A percentile compares a stretch with the other conserved stretches of the same genome.
Conservation (phyloP, 148 eudicot genomes). For the Cornus florida region DNA sequence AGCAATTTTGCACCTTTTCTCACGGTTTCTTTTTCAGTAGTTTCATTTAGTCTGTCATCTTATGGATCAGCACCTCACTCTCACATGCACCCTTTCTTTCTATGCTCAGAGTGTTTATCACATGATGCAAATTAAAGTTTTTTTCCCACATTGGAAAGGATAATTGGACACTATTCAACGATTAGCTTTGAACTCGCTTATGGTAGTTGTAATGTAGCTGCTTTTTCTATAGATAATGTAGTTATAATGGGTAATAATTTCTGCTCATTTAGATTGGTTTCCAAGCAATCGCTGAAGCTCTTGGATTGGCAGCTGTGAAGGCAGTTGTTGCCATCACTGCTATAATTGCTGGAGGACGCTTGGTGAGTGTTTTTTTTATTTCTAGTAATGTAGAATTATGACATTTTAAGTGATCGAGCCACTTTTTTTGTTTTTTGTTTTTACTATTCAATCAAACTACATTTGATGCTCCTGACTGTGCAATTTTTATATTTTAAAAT, state of each 20-base stretch:
- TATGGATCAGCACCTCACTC: neutral
- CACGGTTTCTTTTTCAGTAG: neutral
- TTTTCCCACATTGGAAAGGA: neutral
- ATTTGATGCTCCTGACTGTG: conserved; percentile 4
- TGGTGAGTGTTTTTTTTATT: conserved; percentile 49
- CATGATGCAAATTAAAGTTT: neutral
- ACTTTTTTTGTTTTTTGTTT: too few relatives aligned
- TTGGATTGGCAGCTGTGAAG: conserved; percentile 96
- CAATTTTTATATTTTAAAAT: neutral
- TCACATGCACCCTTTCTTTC: neutral
- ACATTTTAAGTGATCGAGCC: conserved; percentile 8
- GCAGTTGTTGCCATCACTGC: conserved; percentile 94
- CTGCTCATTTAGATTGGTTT: conserved; percentile 70
- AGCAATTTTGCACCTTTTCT: neutral
- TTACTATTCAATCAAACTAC: neutral
- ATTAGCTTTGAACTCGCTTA: neutral
- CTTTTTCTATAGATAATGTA: conserved; percentile 9
- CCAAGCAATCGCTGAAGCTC: conserved; percentile 98
- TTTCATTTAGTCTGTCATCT: neutral
- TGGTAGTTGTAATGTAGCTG: neutral
- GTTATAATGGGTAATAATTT: conserved; percentile 7
- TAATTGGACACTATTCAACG: neutral
- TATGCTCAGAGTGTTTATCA: neutral
- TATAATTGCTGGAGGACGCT: conserved; percentile 97
- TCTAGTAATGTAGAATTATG: neutral